phyloP scores from a whole-genome alignment of 331 rosid species.

The Quercus tomentella region DNA sequence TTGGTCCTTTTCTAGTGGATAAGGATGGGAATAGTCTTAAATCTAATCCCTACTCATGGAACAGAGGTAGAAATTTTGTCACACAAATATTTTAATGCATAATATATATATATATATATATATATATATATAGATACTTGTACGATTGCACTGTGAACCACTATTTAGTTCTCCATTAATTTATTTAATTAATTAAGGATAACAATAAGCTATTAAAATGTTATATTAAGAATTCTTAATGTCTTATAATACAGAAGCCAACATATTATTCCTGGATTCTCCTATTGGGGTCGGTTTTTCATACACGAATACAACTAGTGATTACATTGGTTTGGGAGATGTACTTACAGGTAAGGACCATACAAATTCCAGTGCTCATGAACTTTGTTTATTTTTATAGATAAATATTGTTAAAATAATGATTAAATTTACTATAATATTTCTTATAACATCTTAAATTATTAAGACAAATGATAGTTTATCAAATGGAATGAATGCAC shows the following conservation, averaged over 20 bases:
- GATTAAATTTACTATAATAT: no score
- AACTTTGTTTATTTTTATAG: background rate
- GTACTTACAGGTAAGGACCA: constrained; percentile 55
- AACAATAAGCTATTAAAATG: background rate
- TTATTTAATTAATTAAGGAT: constrained; percentile 1
- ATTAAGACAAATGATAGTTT: no score
- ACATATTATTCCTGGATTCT: constrained; percentile 84
- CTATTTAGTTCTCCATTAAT: constrained; percentile 32
- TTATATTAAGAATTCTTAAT: constrained; percentile 17
- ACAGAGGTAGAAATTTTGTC: constrained; percentile 48
- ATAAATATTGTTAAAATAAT: background rate
- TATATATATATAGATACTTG: background rate
- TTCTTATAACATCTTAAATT: no score
- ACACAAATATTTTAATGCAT: constrained; percentile 15
- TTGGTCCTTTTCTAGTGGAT: constrained; percentile 91
- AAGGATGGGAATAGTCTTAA: constrained; percentile 48
- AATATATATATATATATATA: no score
- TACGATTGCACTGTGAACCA: constrained; percentile 8
- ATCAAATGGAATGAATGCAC: background rate
- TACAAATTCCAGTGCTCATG: background rate
- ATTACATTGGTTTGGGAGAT: constrained; percentile 66
- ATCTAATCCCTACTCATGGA: constrained; percentile 78
- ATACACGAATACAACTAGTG: constrained; percentile 70
- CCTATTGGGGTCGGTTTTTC: constrained; percentile 98
- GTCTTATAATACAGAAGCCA: constrained; percentile 65